phyloP scores from a whole-genome alignment of 306 rosid genomes.

The Carpinus viminea region DNA sequence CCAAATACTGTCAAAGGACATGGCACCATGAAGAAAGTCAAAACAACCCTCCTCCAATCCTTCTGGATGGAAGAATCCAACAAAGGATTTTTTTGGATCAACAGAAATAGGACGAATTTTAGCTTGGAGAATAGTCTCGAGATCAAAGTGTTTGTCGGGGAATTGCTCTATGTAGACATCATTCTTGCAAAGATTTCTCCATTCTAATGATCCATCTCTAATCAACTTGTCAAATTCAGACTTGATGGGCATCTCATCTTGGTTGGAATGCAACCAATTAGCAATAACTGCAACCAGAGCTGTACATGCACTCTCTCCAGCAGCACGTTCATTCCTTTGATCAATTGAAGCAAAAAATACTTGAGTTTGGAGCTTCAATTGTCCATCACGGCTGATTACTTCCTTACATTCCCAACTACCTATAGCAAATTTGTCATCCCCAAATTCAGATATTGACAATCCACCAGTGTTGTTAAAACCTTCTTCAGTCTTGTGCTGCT shows the following conservation, averaged over 20 bases:
- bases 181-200: constrained; percentile 92
- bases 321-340: constrained; percentile 96
- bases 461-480: constrained; percentile 72
- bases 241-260: constrained; percentile 79
- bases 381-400: constrained; percentile 85
- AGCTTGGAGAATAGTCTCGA: constrained; percentile 92
- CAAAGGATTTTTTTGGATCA: constrained; percentile 72
- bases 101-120: constrained; percentile 84
- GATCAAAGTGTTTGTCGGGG: constrained; percentile 97
- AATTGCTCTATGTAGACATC: constrained; percentile 69
- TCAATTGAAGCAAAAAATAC: constrained; percentile 95
- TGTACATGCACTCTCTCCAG: constrained; percentile 99
- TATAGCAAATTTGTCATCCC: constrained; percentile 93
- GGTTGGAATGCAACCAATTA: constrained; percentile 89
- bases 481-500: constrained; percentile 66
- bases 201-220: constrained; percentile 90
- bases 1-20: constrained; percentile 98
- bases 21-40: constrained; percentile 87
- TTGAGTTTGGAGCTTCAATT: constrained; percentile 84
- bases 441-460: constrained; percentile 83
- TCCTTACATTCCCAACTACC: constrained; percentile 95
- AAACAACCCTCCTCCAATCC: constrained; percentile 86
- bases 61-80: constrained; percentile 96
- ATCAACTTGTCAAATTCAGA: constrained; percentile 91
- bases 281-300: constrained; percentile 97